Evolutionary conservation across 495 filamentous ascomycete genomes (phyloP).

Genomic region (Talaromyces liani): DNA sequence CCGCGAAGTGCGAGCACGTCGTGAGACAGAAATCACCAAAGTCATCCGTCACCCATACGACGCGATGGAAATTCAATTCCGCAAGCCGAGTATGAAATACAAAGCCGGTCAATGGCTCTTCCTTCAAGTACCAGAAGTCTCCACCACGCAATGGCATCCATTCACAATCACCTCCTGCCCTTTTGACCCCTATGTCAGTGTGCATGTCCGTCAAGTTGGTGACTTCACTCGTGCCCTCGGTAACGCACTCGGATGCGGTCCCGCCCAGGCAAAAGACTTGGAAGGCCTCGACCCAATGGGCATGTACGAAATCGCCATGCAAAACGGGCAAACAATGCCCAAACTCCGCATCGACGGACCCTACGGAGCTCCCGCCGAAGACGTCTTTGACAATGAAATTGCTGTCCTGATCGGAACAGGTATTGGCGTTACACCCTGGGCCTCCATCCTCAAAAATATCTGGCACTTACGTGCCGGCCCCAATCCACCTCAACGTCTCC

Average conservation of each 20-base stretch:
- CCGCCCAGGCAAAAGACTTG: slow-evolving; percentile 73
- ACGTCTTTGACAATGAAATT: slow-evolving; percentile 95
- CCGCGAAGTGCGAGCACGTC: slow-evolving; percentile 75
- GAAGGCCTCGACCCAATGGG: slow-evolving; percentile 88
- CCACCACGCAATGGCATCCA: slow-evolving; percentile 90
- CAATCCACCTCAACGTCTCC: slow-evolving; percentile 78
- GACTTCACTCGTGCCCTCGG: slow-evolving; percentile 88
- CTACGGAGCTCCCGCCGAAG: slow-evolving; percentile 91
- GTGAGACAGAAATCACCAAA: slow-evolving; percentile 81
- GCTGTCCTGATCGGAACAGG: slow-evolving; percentile 94
- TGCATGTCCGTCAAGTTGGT: slow-evolving; percentile 93
- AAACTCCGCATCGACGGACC: slow-evolving; percentile 84
- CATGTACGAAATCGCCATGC: slow-evolving; percentile 96
- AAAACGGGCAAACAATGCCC: slow-evolving; percentile 89
- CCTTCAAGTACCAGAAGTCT: slow-evolving; percentile 84
- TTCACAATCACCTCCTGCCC: slow-evolving; percentile 99
- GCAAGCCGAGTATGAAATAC: slow-evolving; percentile 94
- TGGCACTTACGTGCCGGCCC: slow-evolving; percentile 86
- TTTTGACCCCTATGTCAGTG: slow-evolving; percentile 84
- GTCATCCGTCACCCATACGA: slow-evolving; percentile 97
- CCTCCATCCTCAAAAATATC: slow-evolving; percentile 95
- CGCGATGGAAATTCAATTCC: slow-evolving; percentile 95
- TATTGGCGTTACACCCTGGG: slow-evolving; percentile 98
- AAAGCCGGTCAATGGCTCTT: slow-evolving; percentile 98
- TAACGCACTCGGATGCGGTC: slow-evolving; percentile 86